phyloP scores from a whole-genome alignment of 495 filamentous ascomycete species.

The Podospora tetraspora region DNA sequence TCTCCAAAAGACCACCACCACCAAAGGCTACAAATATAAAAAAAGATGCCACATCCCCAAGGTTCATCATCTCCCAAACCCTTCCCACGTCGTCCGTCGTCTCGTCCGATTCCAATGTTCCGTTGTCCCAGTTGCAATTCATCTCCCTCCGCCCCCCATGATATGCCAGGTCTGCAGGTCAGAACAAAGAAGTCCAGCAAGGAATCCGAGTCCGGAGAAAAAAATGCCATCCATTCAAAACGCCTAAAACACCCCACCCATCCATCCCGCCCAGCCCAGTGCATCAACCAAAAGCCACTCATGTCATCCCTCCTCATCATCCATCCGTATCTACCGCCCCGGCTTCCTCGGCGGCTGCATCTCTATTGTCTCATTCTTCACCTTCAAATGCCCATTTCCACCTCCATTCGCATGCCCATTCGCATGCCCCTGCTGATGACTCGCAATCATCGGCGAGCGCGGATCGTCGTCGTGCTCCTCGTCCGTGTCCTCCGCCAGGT shows the following conservation, averaged over 20 bases:
- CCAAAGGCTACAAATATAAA: background rate
- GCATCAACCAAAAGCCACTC: slow-evolving; percentile 4
- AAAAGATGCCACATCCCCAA: background rate
- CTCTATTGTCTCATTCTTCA: slow-evolving; percentile 38
- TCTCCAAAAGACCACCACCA: background rate
- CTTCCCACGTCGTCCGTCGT: too few relatives aligned
- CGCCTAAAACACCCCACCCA: background rate
- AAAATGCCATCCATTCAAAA: background rate
- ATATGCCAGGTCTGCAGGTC: background rate
- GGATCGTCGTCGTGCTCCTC: slow-evolving; percentile 29
- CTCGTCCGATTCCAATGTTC: background rate
- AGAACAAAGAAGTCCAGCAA: background rate
- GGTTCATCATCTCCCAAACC: background rate
- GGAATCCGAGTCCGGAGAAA: background rate
- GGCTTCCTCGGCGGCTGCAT: slow-evolving; percentile 36
- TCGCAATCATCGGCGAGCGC: slow-evolving; percentile 32
- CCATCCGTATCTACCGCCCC: slow-evolving; percentile 1
- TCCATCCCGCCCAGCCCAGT: background rate
- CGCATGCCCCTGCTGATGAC: slow-evolving; percentile 18
- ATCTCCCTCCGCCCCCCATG: background rate
- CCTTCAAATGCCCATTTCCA: slow-evolving; percentile 1
- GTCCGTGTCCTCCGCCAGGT: slow-evolving; percentile 68
- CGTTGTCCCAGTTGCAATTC: background rate
- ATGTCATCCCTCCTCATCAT: slow-evolving; percentile 2
- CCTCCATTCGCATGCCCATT: background rate